Base-by-base conservation (phyloP, 2,329 filamentous ascomycete genomes). In the Alternaria brassicicola region DNA sequence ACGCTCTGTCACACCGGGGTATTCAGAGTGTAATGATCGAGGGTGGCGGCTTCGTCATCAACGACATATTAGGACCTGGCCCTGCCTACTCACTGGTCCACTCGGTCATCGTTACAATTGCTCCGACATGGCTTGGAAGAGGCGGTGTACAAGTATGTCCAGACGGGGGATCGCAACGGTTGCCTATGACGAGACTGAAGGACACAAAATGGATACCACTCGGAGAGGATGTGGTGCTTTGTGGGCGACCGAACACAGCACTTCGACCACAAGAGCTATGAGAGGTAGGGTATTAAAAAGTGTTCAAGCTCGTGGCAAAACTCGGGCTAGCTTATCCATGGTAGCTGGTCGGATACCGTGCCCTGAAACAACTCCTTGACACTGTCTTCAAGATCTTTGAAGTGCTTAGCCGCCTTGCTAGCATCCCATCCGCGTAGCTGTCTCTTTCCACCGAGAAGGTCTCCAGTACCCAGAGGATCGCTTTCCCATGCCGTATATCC, bases 1-100 rank as follows among this genome's bases (percentile, higher is more conserved):
- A 46, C 25, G 51, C 55, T 31, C 21, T 58, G 25, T 31, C 25
- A 25, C n/a, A 55, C 28, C 45, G 30, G 66, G 87, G 88, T 1
- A 79, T 97, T 42, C 77, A 78, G 51, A 97, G 92, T 72, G 82
- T 97, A 57, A 97, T 97, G 94, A 84, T 98, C 47, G 94, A 98
- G 76, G 94, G 94, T 0, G 94, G 94, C 10, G 93, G 86, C 0
- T 81, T 83, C 10, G 87, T 97, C 31, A 92, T 98, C 73, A 96
- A 95, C 73, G 86, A 89, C 35, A 78, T 98, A 17, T 82, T 98
- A n/a, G 55, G 55, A 4, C 55, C 45, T 6, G 26, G 51, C 12
- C 39, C 45, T 2, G 55, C 55, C 2, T 58, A 58, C 21, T 46
- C 45, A 2, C 79, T 93, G 8, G 82, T 96, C 39, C 85, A 92